Conservation (phyloP, 306 rosid species). For the Begonia loranthoides region DNA sequence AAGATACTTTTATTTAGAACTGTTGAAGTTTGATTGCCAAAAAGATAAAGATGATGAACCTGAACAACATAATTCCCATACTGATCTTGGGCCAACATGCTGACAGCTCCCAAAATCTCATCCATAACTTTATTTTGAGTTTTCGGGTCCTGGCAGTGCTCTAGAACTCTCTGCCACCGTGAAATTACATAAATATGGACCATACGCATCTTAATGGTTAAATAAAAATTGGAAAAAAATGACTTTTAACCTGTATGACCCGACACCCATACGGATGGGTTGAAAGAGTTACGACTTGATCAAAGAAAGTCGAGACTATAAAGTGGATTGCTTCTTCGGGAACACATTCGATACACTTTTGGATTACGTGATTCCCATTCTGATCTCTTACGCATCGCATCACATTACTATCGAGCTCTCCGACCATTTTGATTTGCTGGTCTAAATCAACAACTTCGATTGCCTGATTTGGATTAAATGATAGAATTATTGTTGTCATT, state of each 20-base stretch:
- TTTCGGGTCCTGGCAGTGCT: conserved; percentile 47
- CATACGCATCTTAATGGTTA: not conserved
- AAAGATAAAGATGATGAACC: conserved; percentile 22
- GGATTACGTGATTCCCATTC: conserved; percentile 91
- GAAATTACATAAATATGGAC: conserved; percentile 2
- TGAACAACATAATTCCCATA: conserved; percentile 93
- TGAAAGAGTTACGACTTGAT: conserved; percentile 1
- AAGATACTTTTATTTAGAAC: too few species aligned
- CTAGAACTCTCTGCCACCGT: conserved; percentile 63
- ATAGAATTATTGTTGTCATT: not conserved
- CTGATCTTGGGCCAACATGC: conserved; percentile 90
- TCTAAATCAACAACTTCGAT: conserved; percentile 89
- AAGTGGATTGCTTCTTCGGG: conserved; percentile 64
- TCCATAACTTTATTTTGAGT: conserved; percentile 74
- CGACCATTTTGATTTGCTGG: conserved; percentile 77
- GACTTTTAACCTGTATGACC: conserved; percentile 37
- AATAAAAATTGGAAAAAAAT: not conserved
- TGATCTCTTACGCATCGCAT: conserved; percentile 97
- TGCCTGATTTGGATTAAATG: conserved; percentile 29
- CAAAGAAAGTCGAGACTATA: conserved; percentile 16
- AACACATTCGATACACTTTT: conserved; percentile 84
- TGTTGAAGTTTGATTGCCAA: too few species aligned
- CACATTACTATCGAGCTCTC: conserved; percentile 67
- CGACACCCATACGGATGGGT: conserved; percentile 4
- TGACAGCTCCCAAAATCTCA: conserved; percentile 76